Evolutionary conservation across 345 rosid species (phyloP), one percentile per base, ranked within the genome.

Genomic region (Moringa oleifera): DNA sequence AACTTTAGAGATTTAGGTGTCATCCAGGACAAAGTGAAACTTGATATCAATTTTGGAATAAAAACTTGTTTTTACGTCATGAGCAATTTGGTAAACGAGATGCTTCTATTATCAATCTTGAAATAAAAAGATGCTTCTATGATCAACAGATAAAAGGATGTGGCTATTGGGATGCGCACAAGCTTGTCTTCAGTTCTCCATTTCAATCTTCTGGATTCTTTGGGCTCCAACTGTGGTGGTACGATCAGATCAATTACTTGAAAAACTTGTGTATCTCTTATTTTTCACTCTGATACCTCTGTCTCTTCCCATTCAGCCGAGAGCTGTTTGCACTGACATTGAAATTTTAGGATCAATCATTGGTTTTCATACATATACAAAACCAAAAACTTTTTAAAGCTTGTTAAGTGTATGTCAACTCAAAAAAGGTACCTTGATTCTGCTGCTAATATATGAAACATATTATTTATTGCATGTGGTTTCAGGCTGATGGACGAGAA

Each of bases 161-260:
- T 85, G 79, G 91, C 75, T 88, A 25, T 71, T 94, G 59, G 88
- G 86, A 64, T 79, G 76, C 53, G 76, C 97, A 65, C 99, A 94
- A 71, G 83, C 87, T 76, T 82, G 87, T 74, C 87, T 94, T 68
- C 91, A 85, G 68, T 91, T 94, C 74, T 84, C 99, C 4, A 74
- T 82, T 64, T 82, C 79, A 21, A 67, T 84, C 61, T 86, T 88
- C 80, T 90, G 97, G 97, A 87, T 94, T 73, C 80, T 94, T 20
- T 94, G 97, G 99, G 90, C 97, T 36, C 93, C 99, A 56, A 82
- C 86, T 18, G 68, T 88, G 73, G 97, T 88, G 95, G 97, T 94
- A 86, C 28, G 89, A 59, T 75, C 66, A 59, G 52, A 45, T 49
- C 58, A 64, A 47, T 54, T 16, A 7, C 25, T 56, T 25, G 53